Conservation (phyloP, 805 yeast species). For the Starmerella gropengiesseri region DNA sequence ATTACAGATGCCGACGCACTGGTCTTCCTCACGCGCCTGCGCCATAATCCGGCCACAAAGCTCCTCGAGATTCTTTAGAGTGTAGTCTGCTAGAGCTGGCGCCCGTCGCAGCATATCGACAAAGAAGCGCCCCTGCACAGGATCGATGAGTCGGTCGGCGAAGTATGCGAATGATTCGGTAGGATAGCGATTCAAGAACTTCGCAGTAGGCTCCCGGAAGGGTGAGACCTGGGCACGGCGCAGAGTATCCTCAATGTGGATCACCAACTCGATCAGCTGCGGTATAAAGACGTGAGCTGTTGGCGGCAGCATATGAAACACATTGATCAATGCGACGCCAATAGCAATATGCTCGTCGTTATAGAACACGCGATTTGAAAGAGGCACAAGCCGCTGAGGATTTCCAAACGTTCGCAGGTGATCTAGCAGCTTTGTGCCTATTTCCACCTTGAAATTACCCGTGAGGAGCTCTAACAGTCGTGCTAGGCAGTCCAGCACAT, state of each 20-base stretch:
- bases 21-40: constrained; percentile 43
- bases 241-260: constrained; percentile 67
- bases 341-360: constrained; percentile 75
- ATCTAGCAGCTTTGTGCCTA: constrained; percentile 83
- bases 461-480: constrained; percentile 74
- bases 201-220: constrained; percentile 81
- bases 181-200: constrained; percentile 73
- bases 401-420: constrained; percentile 96
- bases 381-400: constrained; percentile 59
- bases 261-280: constrained; percentile 65
- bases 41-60: constrained; percentile 40
- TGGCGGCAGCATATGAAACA: constrained; percentile 83
- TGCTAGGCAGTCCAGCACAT: constrained; percentile 86
- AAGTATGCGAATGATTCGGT: constrained; percentile 63
- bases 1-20: constrained; percentile 60
- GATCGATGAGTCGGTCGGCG: constrained; percentile 49
- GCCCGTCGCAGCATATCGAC: constrained; percentile 53
- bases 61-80: constrained; percentile 42
- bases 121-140: constrained; percentile 55
- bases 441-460: constrained; percentile 91
- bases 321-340: constrained; percentile 78
- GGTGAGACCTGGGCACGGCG: constrained; percentile 82
- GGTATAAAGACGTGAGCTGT: constrained; percentile 87
- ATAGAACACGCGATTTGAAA: constrained; percentile 69
- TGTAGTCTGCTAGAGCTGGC: constrained; percentile 41